A percentile compares a stretch with the other conserved stretches of the same genome.
Evolutionary conservation across 805 yeast genomes (phyloP).

Genomic region (Dipodascopsis tothii): DNA sequence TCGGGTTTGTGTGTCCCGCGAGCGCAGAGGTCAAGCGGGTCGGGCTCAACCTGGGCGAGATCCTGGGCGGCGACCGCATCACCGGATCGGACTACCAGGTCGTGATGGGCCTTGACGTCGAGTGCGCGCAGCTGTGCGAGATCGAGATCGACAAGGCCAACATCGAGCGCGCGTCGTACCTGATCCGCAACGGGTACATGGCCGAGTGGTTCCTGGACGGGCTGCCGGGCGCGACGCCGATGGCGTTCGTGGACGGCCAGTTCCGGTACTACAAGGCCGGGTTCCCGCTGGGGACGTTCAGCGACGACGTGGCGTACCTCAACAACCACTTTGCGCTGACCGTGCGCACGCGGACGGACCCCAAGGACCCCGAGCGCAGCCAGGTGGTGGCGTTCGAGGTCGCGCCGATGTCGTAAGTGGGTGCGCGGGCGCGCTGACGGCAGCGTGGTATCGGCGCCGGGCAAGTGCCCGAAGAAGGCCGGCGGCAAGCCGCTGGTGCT

Average conservation of each 20-base stretch:
- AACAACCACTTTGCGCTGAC: constrained; percentile 80
- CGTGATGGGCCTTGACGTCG: constrained; percentile 53
- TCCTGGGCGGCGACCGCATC: constrained; percentile 71
- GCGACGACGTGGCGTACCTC: constrained; percentile 48
- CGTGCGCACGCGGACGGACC: constrained; percentile 52
- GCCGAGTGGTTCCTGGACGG: constrained; percentile 80
- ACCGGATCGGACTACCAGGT: constrained; percentile 69
- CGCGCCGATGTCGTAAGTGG: constrained; percentile 66
- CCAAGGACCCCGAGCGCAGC: constrained; percentile 30
- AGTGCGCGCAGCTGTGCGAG: constrained; percentile 64
- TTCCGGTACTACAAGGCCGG: constrained; percentile 77
- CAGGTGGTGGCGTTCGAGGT: constrained; percentile 81
- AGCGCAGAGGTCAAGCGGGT: constrained; percentile 46
- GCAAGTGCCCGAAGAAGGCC: constrained; percentile 67
- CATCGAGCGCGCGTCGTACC: constrained; percentile 46
- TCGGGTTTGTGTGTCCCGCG: constrained; percentile 71
- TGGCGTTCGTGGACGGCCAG: constrained; percentile 49
- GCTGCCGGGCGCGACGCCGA: constrained; percentile 82
- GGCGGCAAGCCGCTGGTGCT: constrained; percentile 52
- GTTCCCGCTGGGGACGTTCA: constrained; percentile 70
- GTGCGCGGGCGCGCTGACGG: neutral
- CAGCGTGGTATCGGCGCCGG: constrained; percentile 25
- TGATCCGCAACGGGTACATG: constrained; percentile 63
- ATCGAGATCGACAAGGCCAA: constrained; percentile 48
- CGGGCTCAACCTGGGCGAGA: constrained; percentile 65